These are phyloP conservation scores for Plasmodium vivax DNA, from an alignment of 169 alveolate genomes.

Conservation along the genomic window DNA sequence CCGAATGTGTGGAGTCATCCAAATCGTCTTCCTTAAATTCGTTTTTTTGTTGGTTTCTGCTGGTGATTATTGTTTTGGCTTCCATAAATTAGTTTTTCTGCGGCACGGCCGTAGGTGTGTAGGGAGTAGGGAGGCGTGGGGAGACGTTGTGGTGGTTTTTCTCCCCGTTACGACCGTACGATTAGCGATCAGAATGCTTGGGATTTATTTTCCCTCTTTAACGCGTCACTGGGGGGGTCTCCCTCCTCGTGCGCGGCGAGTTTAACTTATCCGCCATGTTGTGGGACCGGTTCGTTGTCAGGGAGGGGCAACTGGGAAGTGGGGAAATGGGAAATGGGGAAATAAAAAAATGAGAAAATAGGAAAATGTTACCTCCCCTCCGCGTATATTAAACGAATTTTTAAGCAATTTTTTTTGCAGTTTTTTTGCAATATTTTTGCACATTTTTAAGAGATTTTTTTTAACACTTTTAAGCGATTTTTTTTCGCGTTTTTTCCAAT, in stretches of 20 bases:
- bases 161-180: background rate
- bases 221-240: background rate
- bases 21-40: conserved; percentile 25
- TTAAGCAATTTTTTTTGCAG: background rate
- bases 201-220: background rate
- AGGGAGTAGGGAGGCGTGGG: background rate
- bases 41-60: conserved; percentile 2
- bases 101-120: background rate
- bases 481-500: background rate
- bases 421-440: background rate
- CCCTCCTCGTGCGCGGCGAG: background rate
- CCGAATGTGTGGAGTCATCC: conserved; percentile 10
- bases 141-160: background rate
- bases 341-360: background rate
- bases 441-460: background rate
- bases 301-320: background rate
- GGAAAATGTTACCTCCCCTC: background rate
- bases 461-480: background rate
- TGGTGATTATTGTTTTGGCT: background rate
- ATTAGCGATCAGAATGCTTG: background rate
- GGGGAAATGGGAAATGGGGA: background rate
- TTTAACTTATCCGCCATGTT: background rate
- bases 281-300: background rate
- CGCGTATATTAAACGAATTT: background rate
- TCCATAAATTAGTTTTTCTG: conserved; percentile 11